Conservation (phyloP, 176 grass and related monocot species). For the Avena insularis region DNA sequence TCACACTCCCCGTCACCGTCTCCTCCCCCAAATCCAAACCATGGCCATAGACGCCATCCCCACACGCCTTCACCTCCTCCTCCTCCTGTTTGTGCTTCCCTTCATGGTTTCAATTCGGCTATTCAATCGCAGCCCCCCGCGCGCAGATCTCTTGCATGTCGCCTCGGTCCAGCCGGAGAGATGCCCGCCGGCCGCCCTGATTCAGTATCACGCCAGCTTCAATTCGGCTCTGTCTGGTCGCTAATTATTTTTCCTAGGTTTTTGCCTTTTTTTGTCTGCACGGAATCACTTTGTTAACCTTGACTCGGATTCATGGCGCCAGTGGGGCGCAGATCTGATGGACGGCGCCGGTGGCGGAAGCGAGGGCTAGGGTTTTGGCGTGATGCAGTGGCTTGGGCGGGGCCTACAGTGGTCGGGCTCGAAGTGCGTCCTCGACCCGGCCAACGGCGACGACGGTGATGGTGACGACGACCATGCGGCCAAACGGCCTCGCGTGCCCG, state of each 20-base stretch:
- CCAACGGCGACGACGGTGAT: conserved; percentile 32
- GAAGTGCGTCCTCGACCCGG: conserved; percentile 52
- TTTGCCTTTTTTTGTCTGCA: background rate
- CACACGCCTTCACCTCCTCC: no score
- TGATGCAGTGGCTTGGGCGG: conserved; percentile 54
- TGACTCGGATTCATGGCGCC: conserved; percentile 32
- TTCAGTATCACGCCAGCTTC: conserved; percentile 25
- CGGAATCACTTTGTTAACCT: background rate
- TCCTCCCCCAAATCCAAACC: no score
- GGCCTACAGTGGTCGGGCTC: conserved; percentile 57
- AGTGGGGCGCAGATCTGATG: conserved; percentile 51
- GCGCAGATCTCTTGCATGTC: conserved; percentile 17
- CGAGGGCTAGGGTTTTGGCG: conserved; percentile 35
- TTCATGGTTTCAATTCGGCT: background rate
- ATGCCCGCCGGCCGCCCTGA: background rate
- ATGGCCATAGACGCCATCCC: no score
- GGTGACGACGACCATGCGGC: conserved; percentile 54
- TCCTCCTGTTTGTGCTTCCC: no score
- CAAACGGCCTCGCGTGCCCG: conserved; percentile 62
- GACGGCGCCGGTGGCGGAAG: background rate
- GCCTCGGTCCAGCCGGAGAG: conserved; percentile 10
- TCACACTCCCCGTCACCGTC: no score
- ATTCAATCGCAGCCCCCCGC: background rate
- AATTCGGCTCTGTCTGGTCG: background rate
- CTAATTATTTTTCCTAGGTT: background rate